These are phyloP conservation scores for Chiua virens DNA, from an alignment of 768 basidiomycete species.

Conservation along the genomic window DNA sequence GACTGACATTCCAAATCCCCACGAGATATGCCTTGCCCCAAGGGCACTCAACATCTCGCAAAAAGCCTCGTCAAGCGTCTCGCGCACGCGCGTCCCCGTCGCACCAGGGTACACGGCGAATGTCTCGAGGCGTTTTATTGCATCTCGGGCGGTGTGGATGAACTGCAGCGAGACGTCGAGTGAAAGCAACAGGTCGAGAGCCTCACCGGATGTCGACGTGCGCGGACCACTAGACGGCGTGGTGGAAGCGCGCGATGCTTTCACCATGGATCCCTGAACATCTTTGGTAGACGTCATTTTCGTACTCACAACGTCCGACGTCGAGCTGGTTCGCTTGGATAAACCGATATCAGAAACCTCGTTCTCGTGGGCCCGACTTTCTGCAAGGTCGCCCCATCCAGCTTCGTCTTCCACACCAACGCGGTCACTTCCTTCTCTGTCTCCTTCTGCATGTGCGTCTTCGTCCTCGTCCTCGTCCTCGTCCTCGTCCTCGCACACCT, in stretches of 20 bases:
- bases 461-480: constrained; percentile 14
- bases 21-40: constrained; percentile 73
- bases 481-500: constrained; percentile 46
- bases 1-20: constrained; percentile 77
- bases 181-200: constrained; percentile 84
- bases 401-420: constrained; percentile 18
- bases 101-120: constrained; percentile 86
- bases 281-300: constrained; percentile 4
- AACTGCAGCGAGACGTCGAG: constrained; percentile 89
- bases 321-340: neutral
- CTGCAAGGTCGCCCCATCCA: constrained; percentile 24
- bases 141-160: constrained; percentile 90
- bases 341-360: neutral
- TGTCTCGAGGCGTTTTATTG: constrained; percentile 88
- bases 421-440: neutral
- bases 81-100: constrained; percentile 83
- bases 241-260: neutral
- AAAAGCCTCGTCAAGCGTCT: constrained; percentile 94
- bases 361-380: constrained; percentile 1
- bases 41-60: constrained; percentile 79
- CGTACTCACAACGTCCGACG: neutral
- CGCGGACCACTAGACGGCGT: constrained; percentile 3
- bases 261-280: neutral
- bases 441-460: constrained; percentile 18
- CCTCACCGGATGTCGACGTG: constrained; percentile 29